A percentile compares a stretch with the other conserved stretches of the same genome.
These are phyloP conservation scores for Symbiodinium pilosum DNA, from an alignment of 73 alveolate species.

Conservation along the genomic window DNA sequence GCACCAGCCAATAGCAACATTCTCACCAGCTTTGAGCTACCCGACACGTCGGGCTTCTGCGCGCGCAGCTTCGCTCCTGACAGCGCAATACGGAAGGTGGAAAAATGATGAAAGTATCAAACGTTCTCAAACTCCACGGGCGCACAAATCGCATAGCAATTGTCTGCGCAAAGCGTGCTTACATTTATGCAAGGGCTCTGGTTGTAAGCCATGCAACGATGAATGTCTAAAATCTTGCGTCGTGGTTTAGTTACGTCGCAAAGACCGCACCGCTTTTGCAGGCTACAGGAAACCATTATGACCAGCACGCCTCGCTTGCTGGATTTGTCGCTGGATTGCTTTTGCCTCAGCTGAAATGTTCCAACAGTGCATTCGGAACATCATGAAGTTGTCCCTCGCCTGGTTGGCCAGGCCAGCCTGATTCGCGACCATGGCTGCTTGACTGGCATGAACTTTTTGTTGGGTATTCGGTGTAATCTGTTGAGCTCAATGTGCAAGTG, in stretches of 20 bases:
- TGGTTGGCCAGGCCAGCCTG: background rate
- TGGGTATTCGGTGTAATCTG: no score
- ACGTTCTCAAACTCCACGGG: background rate
- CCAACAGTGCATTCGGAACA: background rate
- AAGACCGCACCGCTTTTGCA: background rate
- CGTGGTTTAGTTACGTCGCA: background rate
- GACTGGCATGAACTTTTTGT: no score
- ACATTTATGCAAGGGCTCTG: background rate
- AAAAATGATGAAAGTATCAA: background rate
- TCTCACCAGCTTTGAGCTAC: background rate
- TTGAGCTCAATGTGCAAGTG: no score
- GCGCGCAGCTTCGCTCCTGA: background rate
- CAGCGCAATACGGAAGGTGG: background rate
- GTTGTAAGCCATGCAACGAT: background rate
- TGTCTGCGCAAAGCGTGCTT: background rate
- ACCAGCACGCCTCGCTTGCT: background rate
- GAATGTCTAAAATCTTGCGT: no score
- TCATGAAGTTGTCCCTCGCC: background rate
- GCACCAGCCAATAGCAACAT: no score
- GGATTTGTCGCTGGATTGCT: background rate
- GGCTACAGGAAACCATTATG: background rate
- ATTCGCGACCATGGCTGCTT: background rate
- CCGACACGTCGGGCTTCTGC: slow-evolving; percentile 2
- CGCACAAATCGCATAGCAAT: background rate
- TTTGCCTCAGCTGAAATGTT: background rate